Evolutionary conservation across 163 green algal species (phyloP).

Genomic region (Prototheca cutis): DNA sequence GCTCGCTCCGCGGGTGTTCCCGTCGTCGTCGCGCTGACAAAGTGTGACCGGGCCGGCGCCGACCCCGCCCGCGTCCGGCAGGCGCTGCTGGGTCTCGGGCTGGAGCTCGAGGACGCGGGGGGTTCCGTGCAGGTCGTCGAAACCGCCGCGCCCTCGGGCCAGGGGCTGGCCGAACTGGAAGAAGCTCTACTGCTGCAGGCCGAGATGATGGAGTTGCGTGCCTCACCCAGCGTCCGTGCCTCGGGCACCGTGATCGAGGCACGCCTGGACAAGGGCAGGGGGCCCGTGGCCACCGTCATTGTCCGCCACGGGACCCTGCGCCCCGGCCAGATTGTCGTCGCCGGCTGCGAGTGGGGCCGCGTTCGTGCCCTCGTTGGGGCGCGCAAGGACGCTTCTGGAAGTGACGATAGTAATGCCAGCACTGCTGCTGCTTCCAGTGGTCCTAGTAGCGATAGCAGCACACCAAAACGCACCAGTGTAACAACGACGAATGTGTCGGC

Average conservation of each 20-base stretch:
- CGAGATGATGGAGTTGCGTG: conserved; percentile 26
- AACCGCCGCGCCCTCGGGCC: conserved; percentile 55
- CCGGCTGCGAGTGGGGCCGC: conserved; percentile 64
- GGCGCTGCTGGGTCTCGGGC: conserved; percentile 49
- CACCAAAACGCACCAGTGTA: no score
- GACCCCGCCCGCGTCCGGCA: conserved; percentile 72
- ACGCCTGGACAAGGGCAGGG: conserved; percentile 62
- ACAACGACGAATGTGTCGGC: no score
- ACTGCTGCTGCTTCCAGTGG: no score
- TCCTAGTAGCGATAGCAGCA: no score
- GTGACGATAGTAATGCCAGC: no score
- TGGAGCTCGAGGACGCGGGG: conserved; percentile 82
- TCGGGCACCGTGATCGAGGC: conserved; percentile 70
- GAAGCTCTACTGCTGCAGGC: conserved; percentile 79
- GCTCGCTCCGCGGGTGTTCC: conserved; percentile 84
- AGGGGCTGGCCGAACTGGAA: conserved; percentile 68
- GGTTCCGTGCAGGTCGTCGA: conserved; percentile 60
- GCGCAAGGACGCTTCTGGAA: conserved; percentile 8
- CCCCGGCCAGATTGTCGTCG: conserved; percentile 64
- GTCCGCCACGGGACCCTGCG: conserved; percentile 55
- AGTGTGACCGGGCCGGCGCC: conserved; percentile 90
- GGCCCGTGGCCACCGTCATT: conserved; percentile 72
- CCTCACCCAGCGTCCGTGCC: conserved; percentile 36
- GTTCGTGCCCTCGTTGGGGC: conserved; percentile 39
- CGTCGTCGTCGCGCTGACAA: conserved; percentile 96